phyloP scores from a whole-genome alignment of 371 early-diverging fungal genomes.

The Mucor lusitanicus region DNA sequence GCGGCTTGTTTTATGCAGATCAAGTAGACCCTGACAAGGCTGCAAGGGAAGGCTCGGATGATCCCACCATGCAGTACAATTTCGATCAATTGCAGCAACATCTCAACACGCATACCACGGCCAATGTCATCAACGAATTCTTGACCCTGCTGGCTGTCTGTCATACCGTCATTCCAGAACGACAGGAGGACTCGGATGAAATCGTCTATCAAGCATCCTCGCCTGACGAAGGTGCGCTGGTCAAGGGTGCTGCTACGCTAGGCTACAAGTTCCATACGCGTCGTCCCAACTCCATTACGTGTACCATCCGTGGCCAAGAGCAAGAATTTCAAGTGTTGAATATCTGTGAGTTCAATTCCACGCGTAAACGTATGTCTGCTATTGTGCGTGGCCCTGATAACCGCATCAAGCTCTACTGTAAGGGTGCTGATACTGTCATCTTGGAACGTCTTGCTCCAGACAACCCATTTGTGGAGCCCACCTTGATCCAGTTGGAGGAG shows the following conservation, averaged over 20 bases:
- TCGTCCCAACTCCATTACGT: conserved; percentile 84
- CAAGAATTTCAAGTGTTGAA: conserved; percentile 86
- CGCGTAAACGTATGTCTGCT: conserved; percentile 96
- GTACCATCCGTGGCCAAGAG: conserved; percentile 65
- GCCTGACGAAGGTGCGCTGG: conserved; percentile 85
- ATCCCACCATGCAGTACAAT: conserved; percentile 53
- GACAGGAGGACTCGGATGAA: conserved; percentile 18
- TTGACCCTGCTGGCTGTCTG: conserved; percentile 62
- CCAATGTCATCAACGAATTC: conserved; percentile 58
- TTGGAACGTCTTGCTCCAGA: conserved; percentile 84
- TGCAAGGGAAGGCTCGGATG: conserved; percentile 26
- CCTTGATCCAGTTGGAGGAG: conserved; percentile 79
- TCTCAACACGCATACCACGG: conserved; percentile 53
- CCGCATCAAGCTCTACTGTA: conserved; percentile 91
- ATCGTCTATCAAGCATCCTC: conserved; percentile 75
- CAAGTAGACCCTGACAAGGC: conserved; percentile 21
- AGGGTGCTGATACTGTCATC: conserved; percentile 99
- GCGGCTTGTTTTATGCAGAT: conserved; percentile 52
- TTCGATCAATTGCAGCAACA: conserved; percentile 61
- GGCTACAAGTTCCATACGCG: conserved; percentile 81
- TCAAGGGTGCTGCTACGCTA: conserved; percentile 68
- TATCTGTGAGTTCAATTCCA: conserved; percentile 96
- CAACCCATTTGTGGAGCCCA: conserved; percentile 79
- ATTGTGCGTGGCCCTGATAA: conserved; percentile 90
- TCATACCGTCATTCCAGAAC: conserved; percentile 62